These are phyloP conservation scores for Vitis rupestris DNA, from an alignment of 164 flowering plant genomes.

Conservation along the genomic window DNA sequence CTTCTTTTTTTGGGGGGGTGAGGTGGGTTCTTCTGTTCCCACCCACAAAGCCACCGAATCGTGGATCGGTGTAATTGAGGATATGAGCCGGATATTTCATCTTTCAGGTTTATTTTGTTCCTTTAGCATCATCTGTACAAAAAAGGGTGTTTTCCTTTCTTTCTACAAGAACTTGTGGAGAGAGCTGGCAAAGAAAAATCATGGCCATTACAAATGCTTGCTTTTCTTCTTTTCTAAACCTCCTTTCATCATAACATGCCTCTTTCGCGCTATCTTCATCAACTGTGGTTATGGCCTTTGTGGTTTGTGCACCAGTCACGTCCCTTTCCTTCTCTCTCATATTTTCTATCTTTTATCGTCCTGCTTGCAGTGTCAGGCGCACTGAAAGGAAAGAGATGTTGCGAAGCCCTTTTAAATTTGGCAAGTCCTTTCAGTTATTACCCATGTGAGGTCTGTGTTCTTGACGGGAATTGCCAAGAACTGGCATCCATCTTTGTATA, in stretches of 20 bases:
- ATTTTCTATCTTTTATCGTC: constrained; percentile 18
- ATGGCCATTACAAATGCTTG: constrained; percentile 1
- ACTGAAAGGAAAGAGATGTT: constrained; percentile 27
- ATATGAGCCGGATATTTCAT: not conserved
- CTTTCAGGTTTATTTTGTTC: constrained; percentile 5
- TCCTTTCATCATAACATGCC: constrained; percentile 26
- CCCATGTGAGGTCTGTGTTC: constrained; percentile 22
- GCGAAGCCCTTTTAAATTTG: not conserved
- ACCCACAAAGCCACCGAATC: not conserved
- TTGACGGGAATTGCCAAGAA: not conserved
- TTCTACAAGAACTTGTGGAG: constrained; percentile 12
- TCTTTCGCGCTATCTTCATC: constrained; percentile 23
- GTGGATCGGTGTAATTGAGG: not conserved
- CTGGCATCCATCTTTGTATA: not conserved
- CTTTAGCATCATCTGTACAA: constrained; percentile 4
- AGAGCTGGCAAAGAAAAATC: constrained; percentile 7
- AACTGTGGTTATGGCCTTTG: constrained; percentile 26
- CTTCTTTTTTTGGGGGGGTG: no score
- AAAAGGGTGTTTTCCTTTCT: constrained; percentile 5
- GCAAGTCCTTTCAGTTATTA: constrained; percentile 20
- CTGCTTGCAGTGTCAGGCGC: constrained; percentile 32
- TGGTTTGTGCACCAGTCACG: constrained; percentile 46
- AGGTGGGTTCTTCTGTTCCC: constrained; percentile 17
- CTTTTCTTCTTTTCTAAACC: constrained; percentile 6
- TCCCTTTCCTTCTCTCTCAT: constrained; percentile 37